Evolutionary conservation across 2,329 filamentous ascomycete genomes (phyloP).

Genomic region (Neurospora sp.): DNA sequence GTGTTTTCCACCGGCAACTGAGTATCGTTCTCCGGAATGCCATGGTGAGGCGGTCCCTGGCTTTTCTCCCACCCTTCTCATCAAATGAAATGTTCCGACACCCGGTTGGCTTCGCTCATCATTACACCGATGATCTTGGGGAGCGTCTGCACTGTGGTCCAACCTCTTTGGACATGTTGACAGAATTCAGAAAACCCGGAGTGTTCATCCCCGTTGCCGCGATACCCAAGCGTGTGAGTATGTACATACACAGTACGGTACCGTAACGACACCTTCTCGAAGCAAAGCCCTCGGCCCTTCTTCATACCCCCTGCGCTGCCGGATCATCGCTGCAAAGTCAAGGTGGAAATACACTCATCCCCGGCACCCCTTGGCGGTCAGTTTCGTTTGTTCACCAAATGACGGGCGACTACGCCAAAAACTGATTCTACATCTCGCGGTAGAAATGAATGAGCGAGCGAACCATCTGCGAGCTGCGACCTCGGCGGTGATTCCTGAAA

Average conservation of each 20-base stretch:
- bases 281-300: neutral
- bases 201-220: neutral
- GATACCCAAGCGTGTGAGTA: neutral
- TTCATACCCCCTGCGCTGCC: neutral
- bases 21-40: neutral
- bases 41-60: neutral
- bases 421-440: neutral
- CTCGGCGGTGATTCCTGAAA: constrained; percentile 12
- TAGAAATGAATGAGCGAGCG: neutral
- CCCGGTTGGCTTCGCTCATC: neutral
- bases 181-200: neutral
- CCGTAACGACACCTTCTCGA: neutral
- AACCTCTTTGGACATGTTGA: neutral
- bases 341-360: neutral
- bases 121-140: neutral
- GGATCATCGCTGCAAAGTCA: neutral
- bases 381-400: neutral
- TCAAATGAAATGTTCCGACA: neutral
- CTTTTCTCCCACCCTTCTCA: neutral
- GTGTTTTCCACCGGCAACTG: neutral
- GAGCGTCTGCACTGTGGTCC: neutral
- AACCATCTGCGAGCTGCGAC: constrained; percentile 2
- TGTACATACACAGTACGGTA: neutral
- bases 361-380: neutral
- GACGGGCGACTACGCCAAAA: neutral